These are phyloP conservation scores for Russula olivacea DNA, from an alignment of 768 basidiomycete genomes.

Conservation along the genomic window DNA sequence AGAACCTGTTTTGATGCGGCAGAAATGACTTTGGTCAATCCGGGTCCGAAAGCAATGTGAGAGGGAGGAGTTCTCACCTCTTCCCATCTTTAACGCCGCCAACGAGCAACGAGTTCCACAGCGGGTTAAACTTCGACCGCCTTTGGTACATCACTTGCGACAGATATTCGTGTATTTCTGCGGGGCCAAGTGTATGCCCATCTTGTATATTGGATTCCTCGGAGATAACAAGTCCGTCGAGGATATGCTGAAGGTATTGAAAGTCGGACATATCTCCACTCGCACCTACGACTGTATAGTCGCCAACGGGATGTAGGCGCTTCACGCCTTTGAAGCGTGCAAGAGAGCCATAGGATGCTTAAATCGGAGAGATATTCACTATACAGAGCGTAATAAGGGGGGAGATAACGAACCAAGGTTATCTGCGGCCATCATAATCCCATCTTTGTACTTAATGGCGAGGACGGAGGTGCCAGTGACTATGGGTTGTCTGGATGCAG, in stretches of 20 bases:
- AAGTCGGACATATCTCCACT: conserved; percentile 98
- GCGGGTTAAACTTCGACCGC: conserved; percentile 81
- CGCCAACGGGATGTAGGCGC: conserved; percentile 80
- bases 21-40: neutral
- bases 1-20: conserved; percentile 52
- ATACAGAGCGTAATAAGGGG: neutral
- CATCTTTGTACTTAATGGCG: conserved; percentile 91
- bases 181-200: conserved; percentile 76
- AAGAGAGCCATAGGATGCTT: conserved; percentile 94
- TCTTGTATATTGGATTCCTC: conserved; percentile 81
- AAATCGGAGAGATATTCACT: neutral
- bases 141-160: conserved; percentile 86
- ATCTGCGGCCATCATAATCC: conserved; percentile 98
- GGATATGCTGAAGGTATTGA: conserved; percentile 78
- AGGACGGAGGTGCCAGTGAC: conserved; percentile 97
- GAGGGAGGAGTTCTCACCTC: conserved; percentile 43
- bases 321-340: conserved; percentile 94
- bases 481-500: conserved; percentile 69
- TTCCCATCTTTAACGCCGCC: conserved; percentile 86
- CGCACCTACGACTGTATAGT: conserved; percentile 82
- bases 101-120: conserved; percentile 93
- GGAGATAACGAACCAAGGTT: conserved; percentile 65
- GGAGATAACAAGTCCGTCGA: conserved; percentile 64
- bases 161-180: conserved; percentile 90
- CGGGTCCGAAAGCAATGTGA: neutral